Conservation (phyloP, 345 rosid species). For the Citrus sinensis region DNA sequence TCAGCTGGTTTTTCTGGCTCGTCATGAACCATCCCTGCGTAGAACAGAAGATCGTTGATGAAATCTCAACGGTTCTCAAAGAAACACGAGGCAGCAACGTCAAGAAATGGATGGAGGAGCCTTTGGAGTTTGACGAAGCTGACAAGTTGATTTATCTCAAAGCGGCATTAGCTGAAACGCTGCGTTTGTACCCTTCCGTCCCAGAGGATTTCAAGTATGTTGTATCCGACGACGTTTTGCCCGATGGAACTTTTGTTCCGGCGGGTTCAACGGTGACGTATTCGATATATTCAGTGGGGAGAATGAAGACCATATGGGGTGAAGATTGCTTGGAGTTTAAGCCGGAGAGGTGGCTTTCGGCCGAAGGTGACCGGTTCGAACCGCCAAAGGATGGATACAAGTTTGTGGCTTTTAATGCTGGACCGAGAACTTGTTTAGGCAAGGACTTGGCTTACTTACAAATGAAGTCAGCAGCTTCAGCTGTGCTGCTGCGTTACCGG, state of each 20-base stretch:
- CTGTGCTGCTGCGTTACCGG: slow-evolving; percentile 77
- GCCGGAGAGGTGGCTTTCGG: slow-evolving; percentile 81
- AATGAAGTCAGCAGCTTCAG: slow-evolving; percentile 88
- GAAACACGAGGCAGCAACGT: slow-evolving; percentile 64
- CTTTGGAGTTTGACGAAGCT: slow-evolving; percentile 76
- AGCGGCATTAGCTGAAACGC: slow-evolving; percentile 84
- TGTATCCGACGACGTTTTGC: slow-evolving; percentile 64
- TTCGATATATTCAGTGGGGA: slow-evolving; percentile 82
- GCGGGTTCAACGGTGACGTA: slow-evolving; percentile 85
- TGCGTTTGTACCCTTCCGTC: slow-evolving; percentile 88
- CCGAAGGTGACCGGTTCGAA: slow-evolving; percentile 51
- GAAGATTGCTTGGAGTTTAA: slow-evolving; percentile 77
- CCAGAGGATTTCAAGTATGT: slow-evolving; percentile 87
- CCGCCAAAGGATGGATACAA: slow-evolving; percentile 77
- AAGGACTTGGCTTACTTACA: slow-evolving; percentile 90
- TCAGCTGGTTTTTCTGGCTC: slow-evolving; percentile 96
- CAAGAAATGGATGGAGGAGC: slow-evolving; percentile 63
- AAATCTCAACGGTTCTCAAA: slow-evolving; percentile 52
- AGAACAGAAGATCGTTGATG: slow-evolving; percentile 61
- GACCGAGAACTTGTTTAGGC: slow-evolving; percentile 91
- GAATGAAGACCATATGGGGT: slow-evolving; percentile 91
- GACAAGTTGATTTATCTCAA: slow-evolving; percentile 70
- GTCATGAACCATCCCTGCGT: slow-evolving; percentile 64
- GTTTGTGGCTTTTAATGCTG: slow-evolving; percentile 87
- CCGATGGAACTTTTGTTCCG: slow-evolving; percentile 73